phyloP scores from a whole-genome alignment of 1,284 basidiomycete species.

The Thecaphora thlaspeos region DNA sequence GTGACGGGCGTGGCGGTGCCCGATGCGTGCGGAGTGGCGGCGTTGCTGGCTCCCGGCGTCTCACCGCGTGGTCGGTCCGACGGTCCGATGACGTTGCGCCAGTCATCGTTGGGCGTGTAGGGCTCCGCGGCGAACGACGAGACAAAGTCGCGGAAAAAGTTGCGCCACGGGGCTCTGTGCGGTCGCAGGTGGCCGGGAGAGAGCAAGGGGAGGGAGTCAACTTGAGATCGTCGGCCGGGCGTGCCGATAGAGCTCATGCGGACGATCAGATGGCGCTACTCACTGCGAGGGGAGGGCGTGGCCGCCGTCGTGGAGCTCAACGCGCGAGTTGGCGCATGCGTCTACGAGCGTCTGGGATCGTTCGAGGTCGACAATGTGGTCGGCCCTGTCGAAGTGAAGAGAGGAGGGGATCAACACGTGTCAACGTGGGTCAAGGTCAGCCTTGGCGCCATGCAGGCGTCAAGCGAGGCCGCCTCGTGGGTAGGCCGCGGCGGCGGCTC shows the following conservation, averaged over 20 bases:
- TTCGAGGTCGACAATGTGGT: slow-evolving; percentile 44
- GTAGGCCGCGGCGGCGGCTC: not conserved
- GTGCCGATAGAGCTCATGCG: too few relatives aligned
- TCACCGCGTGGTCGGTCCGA: slow-evolving; percentile 34
- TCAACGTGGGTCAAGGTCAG: slow-evolving; percentile 3
- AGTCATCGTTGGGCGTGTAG: slow-evolving; percentile 24
- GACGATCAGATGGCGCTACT: too few relatives aligned
- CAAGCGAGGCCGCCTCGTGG: too few relatives aligned
- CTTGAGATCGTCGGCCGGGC: too few relatives aligned
- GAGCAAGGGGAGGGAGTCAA: not conserved
- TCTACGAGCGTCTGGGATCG: slow-evolving; percentile 45
- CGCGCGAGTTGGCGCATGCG: slow-evolving; percentile 37
- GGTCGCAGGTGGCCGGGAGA: not conserved
- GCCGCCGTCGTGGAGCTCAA: slow-evolving; percentile 54
- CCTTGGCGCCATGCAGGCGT: too few relatives aligned
- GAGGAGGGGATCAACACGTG: not conserved
- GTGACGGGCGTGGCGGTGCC: not conserved
- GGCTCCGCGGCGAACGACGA: slow-evolving; percentile 35
- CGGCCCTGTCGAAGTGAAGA: slow-evolving; percentile 8
- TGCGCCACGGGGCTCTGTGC: slow-evolving; percentile 49
- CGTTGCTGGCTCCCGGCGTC: slow-evolving; percentile 8
- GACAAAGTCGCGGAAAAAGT: slow-evolving; percentile 52
- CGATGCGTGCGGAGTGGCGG: not conserved
- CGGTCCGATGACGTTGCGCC: slow-evolving; percentile 29
- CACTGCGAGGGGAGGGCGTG: slow-evolving; percentile 52